These are phyloP conservation scores for Rhododendron molle DNA, from an alignment of 148 eudicot species.

Conservation along the genomic window DNA sequence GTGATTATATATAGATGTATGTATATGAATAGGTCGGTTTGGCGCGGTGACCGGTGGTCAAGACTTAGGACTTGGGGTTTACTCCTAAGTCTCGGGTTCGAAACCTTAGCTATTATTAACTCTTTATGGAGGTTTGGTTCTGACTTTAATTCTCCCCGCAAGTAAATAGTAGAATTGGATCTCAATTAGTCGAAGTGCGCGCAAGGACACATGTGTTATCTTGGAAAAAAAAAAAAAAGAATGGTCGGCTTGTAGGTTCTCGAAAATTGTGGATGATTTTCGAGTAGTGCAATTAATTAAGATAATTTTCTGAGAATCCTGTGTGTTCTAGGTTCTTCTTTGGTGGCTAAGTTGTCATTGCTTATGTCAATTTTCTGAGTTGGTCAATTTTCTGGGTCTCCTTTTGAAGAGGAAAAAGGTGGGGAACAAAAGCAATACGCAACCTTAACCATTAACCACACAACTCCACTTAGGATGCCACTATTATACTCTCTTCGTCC, in stretches of 20 bases:
- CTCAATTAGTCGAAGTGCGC: too few species aligned
- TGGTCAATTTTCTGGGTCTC: background rate
- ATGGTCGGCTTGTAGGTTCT: background rate
- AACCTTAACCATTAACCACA: background rate
- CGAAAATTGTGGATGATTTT: background rate
- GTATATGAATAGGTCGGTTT: background rate
- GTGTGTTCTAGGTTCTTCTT: background rate
- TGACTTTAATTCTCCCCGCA: too few species aligned
- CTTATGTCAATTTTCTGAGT: background rate
- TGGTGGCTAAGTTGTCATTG: background rate
- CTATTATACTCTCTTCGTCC: too few species aligned
- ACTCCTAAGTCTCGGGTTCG: too few species aligned
- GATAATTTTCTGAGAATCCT: background rate
- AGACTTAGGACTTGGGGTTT: too few species aligned
- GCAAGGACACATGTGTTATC: too few species aligned
- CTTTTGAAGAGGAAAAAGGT: too few species aligned
- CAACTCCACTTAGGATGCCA: too few species aligned
- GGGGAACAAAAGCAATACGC: background rate
- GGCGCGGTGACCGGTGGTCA: background rate
- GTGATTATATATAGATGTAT: background rate
- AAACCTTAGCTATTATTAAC: too few species aligned
- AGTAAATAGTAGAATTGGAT: too few species aligned
- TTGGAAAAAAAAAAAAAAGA: too few species aligned
- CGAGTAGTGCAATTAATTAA: background rate
- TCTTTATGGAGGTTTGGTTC: too few species aligned